A percentile compares a stretch with the other conserved stretches of the same genome.
phyloP scores from a whole-genome alignment of 177 flowering plant species.

The Vitis hybrid region DNA sequence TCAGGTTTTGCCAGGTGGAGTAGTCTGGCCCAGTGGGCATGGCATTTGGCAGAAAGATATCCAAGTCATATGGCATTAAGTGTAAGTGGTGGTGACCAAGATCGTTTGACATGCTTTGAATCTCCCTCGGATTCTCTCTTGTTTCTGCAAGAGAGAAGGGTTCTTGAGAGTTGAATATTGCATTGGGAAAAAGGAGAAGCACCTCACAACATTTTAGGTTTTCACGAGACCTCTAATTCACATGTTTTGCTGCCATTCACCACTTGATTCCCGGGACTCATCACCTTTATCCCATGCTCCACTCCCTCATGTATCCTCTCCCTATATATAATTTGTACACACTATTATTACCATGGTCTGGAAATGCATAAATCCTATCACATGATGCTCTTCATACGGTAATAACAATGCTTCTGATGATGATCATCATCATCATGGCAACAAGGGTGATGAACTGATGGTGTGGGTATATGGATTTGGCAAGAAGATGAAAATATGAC shows the following conservation, averaged over 20 bases:
- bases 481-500: too few relatives aligned
- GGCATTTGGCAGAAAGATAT: background rate
- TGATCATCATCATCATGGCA: too few relatives aligned
- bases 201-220: constrained; percentile 45
- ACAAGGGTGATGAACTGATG: too few relatives aligned
- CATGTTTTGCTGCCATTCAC: constrained; percentile 46
- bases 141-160: background rate
- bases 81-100: background rate
- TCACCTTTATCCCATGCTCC: constrained; percentile 46
- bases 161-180: background rate
- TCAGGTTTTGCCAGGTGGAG: too few relatives aligned
- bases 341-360: too few relatives aligned
- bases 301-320: constrained; percentile 10
- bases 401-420: too few relatives aligned
- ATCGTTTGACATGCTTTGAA: background rate
- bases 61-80: background rate
- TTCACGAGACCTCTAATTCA: constrained; percentile 60
- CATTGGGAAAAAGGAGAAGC: constrained; percentile 11
- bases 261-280: constrained; percentile 46
- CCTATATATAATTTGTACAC: background rate
- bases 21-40: too few relatives aligned
- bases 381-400: too few relatives aligned
- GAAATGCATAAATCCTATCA: too few relatives aligned
- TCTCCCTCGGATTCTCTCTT: constrained; percentile 24
- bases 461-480: too few relatives aligned